Conservation (phyloP, 495 filamentous ascomycete species). For the Trichoderma erinaceum region DNA sequence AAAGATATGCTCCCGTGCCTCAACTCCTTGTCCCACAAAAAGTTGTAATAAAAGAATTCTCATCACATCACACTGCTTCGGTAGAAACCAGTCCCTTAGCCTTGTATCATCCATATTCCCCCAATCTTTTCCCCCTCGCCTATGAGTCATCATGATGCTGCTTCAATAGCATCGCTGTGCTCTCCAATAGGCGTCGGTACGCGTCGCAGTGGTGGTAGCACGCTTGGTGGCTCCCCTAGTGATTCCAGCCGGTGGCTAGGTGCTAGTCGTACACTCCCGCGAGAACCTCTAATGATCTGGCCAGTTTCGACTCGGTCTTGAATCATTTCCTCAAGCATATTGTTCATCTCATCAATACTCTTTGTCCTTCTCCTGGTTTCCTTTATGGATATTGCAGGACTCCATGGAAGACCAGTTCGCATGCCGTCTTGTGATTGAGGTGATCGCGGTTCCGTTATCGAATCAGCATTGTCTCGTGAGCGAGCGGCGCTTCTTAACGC, state of each 20-base stretch:
- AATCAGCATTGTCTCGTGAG: conserved; percentile 77
- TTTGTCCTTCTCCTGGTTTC: conserved; percentile 45
- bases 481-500: conserved; percentile 82
- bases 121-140: neutral
- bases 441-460: conserved; percentile 26
- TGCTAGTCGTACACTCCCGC: conserved; percentile 50
- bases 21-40: conserved; percentile 9
- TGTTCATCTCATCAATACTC: conserved; percentile 82
- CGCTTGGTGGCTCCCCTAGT: conserved; percentile 18
- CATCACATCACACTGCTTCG: conserved; percentile 1
- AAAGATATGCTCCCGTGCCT: neutral
- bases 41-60: neutral
- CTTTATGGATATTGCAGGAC: neutral
- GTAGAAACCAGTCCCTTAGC: neutral
- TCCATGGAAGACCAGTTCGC: conserved; percentile 20
- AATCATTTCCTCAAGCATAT: conserved; percentile 92
- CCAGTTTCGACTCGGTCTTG: conserved; percentile 73
- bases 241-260: conserved; percentile 27
- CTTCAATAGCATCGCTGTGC: neutral
- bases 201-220: neutral
- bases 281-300: conserved; percentile 51
- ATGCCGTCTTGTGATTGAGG: conserved; percentile 28
- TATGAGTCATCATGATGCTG: neutral
- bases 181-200: conserved; percentile 11
- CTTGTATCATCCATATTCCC: neutral